Conservation (phyloP, 2,329 filamentous ascomycete species). For the Microdochium trichocladiopsis region DNA sequence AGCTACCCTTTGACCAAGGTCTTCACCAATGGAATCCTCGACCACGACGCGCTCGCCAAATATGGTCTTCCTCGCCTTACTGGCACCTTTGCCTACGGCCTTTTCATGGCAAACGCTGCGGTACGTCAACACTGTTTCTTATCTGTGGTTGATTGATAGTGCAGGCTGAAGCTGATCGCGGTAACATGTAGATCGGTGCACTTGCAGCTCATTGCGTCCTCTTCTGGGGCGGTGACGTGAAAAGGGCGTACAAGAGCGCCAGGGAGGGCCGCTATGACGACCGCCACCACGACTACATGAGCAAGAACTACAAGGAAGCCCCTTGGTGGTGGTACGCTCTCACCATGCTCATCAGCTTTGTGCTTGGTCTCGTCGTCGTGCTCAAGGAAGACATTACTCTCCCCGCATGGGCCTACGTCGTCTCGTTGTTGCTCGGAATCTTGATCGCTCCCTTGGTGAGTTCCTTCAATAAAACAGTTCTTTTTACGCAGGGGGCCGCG, state of each 20-base stretch:
- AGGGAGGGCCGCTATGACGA: slow-evolving; percentile 35
- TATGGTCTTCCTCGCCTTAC: slow-evolving; percentile 39
- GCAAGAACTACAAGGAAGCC: slow-evolving; percentile 42
- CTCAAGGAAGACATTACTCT: slow-evolving; percentile 37
- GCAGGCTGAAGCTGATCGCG: too few relatives aligned
- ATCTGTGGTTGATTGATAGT: too few relatives aligned
- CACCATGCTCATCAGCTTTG: slow-evolving; percentile 33
- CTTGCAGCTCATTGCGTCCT: slow-evolving; percentile 42
- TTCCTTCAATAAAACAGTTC: neutral
- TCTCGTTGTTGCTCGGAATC: slow-evolving; percentile 33
- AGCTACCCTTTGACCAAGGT: slow-evolving; percentile 30
- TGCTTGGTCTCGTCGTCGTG: slow-evolving; percentile 38
- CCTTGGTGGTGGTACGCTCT: slow-evolving; percentile 39
- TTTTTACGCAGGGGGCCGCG: slow-evolving; percentile 1
- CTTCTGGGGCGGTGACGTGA: slow-evolving; percentile 49
- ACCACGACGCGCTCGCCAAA: slow-evolving; percentile 28
- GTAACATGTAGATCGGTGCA: slow-evolving; percentile 44
- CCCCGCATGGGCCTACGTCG: slow-evolving; percentile 38
- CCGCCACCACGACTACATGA: slow-evolving; percentile 44
- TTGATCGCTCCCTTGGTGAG: slow-evolving; percentile 43
- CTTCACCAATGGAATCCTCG: slow-evolving; percentile 31
- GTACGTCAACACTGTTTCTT: slow-evolving; percentile 25
- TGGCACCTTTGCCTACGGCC: slow-evolving; percentile 41
- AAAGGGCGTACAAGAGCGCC: slow-evolving; percentile 37
- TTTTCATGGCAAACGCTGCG: slow-evolving; percentile 51